Conservation (phyloP, 371 early-diverging fungal species). For the Mucor mucedo region DNA sequence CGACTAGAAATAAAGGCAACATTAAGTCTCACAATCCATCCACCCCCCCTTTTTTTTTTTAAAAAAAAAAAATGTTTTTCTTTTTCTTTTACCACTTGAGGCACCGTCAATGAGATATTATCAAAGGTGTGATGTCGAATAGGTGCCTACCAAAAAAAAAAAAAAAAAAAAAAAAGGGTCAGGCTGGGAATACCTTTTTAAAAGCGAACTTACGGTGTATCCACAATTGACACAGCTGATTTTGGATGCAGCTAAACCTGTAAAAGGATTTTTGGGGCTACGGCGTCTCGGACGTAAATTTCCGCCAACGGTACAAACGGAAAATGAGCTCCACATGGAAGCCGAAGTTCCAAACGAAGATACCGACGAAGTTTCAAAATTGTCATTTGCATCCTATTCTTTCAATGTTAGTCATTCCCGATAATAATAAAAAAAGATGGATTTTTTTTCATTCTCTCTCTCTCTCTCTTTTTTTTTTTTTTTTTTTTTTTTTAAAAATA, state of each 20-base stretch:
- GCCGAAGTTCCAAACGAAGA: constrained; percentile 54
- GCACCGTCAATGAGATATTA: constrained; percentile 77
- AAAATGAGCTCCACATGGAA: constrained; percentile 61
- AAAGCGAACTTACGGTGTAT: constrained; percentile 57
- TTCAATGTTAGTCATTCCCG: background rate
- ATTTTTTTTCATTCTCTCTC: background rate
- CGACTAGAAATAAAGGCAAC: constrained; percentile 26
- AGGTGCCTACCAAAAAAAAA: constrained; percentile 51
- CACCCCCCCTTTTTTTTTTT: background rate
- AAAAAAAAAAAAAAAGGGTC: background rate
- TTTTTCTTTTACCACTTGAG: constrained; percentile 49
- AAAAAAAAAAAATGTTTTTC: background rate
- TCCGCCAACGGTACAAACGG: constrained; percentile 54
- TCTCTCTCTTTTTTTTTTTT: no score
- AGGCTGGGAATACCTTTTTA: background rate
- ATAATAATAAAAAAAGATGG: background rate
- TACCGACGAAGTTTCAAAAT: constrained; percentile 54
- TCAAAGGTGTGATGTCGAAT: constrained; percentile 86
- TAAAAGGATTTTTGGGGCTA: constrained; percentile 68
- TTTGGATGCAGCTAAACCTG: constrained; percentile 76
- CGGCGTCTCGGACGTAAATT: constrained; percentile 49
- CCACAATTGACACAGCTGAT: constrained; percentile 82
- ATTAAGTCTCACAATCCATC: background rate
- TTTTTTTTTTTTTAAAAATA: no score
- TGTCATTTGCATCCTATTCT: constrained; percentile 30